Conservation (phyloP, 1,284 basidiomycete genomes). For the Cryptococcus floricola region DNA sequence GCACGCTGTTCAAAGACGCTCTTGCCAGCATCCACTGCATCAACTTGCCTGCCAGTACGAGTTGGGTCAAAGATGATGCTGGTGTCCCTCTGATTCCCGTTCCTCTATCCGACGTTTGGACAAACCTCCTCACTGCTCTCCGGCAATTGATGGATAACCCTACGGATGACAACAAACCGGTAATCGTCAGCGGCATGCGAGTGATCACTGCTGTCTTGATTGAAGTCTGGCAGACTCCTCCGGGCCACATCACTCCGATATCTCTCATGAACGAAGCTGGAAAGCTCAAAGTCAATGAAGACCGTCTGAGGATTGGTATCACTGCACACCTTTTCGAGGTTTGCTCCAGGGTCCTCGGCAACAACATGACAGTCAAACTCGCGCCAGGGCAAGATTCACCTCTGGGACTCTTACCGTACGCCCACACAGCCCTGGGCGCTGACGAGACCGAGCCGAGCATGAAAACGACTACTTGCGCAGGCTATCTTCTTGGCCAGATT, state of each 20-base stretch:
- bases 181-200: constrained; percentile 22
- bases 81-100: constrained; percentile 25
- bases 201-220: constrained; percentile 23
- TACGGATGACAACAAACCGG: constrained; percentile 1
- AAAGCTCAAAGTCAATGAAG: constrained; percentile 15
- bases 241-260: constrained; percentile 19
- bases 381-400: too few relatives aligned
- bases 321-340: constrained; percentile 23
- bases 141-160: constrained; percentile 1
- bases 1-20: constrained; percentile 32
- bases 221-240: constrained; percentile 31
- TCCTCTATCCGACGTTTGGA: constrained; percentile 31
- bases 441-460: too few relatives aligned
- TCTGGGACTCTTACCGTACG: neutral
- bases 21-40: constrained; percentile 32
- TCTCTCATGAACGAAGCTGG: constrained; percentile 19
- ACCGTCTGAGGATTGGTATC: constrained; percentile 21
- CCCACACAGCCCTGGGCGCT: too few relatives aligned
- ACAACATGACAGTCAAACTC: too few relatives aligned
- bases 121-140: constrained; percentile 33
- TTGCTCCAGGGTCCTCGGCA: constrained; percentile 21
- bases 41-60: constrained; percentile 12
- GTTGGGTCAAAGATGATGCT: constrained; percentile 22
- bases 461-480: constrained; percentile 15
- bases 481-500: constrained; percentile 28